Percentiles rank a stretch among this genome's conserved stretches.
phyloP scores from a whole-genome alignment of 305 asterid genomes.

The Fraxinus paxiana region DNA sequence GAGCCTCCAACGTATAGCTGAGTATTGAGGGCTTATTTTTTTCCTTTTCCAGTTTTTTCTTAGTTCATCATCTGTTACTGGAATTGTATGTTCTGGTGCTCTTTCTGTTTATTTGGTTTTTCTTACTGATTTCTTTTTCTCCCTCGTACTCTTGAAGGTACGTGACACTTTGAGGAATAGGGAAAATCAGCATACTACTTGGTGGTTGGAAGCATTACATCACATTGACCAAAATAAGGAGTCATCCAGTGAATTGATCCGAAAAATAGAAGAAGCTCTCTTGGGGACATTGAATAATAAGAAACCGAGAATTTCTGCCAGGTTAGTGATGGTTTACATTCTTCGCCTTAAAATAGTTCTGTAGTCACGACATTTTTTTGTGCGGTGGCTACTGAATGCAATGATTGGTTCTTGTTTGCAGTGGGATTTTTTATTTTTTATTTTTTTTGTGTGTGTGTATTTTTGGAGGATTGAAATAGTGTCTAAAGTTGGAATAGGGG shows the following conservation, averaged over 20 bases:
- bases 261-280: slow-evolving; percentile 75
- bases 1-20: background rate
- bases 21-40: background rate
- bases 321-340: slow-evolving; percentile 47
- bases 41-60: background rate
- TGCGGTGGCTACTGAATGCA: background rate
- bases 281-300: slow-evolving; percentile 57
- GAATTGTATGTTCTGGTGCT: background rate
- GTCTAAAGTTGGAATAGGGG: background rate
- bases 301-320: slow-evolving; percentile 59
- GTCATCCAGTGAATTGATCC: slow-evolving; percentile 48
- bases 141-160: slow-evolving; percentile 45
- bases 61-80: background rate
- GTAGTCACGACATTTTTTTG: slow-evolving; percentile 6
- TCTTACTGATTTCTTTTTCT: slow-evolving; percentile 3
- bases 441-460: background rate
- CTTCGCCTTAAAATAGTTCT: slow-evolving; percentile 10
- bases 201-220: slow-evolving; percentile 94
- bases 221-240: slow-evolving; percentile 73
- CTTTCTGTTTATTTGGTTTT: background rate
- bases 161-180: slow-evolving; percentile 46
- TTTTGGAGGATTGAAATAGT: no score
- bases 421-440: background rate
- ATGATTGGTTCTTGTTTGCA: slow-evolving; percentile 16
- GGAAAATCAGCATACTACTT: slow-evolving; percentile 49